Evolutionary conservation across 805 yeast species (phyloP).

Genomic region (Saturnispora mendoncae): DNA sequence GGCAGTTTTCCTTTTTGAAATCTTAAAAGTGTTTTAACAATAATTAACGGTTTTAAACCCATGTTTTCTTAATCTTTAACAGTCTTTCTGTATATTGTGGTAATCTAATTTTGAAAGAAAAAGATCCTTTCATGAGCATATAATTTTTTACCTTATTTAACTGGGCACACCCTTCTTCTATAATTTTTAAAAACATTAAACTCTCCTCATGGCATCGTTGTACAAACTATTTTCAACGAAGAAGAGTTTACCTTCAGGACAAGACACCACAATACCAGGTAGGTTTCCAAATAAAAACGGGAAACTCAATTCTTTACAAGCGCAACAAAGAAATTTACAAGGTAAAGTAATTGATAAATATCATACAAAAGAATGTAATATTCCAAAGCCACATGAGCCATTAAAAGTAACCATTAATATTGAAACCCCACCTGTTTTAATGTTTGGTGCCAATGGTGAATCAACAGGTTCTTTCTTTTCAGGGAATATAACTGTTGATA

Average conservation of each 20-base stretch:
- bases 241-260: background rate
- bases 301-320: no score
- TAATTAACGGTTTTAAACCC: no score
- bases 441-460: constrained; percentile 72
- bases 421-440: constrained; percentile 85
- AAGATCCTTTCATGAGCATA: background rate
- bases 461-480: constrained; percentile 80
- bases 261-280: no score
- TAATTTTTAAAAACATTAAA: background rate
- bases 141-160: background rate
- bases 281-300: no score
- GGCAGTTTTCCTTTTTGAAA: no score
- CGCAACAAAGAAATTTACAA: background rate
- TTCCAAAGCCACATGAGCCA: constrained; percentile 19
- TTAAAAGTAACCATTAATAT: constrained; percentile 46
- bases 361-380: constrained; percentile 23
- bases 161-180: background rate
- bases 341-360: constrained; percentile 16
- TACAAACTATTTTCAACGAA: constrained; percentile 1
- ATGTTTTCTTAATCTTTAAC: no score
- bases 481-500: constrained; percentile 61
- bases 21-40: no score
- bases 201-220: constrained; percentile 1
- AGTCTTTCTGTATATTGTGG: no score
- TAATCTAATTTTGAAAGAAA: background rate